These are phyloP conservation scores for Stephania cephalantha DNA, from an alignment of 164 flowering plant genomes.

Conservation along the genomic window DNA sequence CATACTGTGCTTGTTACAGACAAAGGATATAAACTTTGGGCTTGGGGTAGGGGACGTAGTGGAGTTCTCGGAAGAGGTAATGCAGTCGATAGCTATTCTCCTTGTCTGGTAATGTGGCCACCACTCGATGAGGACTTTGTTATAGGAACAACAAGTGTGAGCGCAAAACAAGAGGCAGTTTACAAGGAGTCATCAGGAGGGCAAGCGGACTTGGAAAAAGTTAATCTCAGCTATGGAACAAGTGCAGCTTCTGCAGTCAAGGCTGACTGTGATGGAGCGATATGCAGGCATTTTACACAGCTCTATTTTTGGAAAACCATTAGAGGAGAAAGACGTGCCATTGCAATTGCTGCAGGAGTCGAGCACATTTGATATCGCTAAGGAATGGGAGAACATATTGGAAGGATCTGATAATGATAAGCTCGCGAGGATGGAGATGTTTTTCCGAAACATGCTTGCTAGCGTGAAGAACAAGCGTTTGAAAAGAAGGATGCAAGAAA, in stretches of 20 bases:
- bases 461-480: constrained; percentile 66
- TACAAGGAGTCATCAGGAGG: constrained; percentile 17
- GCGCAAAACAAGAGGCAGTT: constrained; percentile 9
- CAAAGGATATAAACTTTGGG: constrained; percentile 67
- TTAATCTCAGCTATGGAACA: constrained; percentile 51
- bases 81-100: constrained; percentile 40
- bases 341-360: constrained; percentile 30
- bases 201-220: constrained; percentile 32
- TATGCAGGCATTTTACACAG: constrained; percentile 78
- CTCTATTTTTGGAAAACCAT: constrained; percentile 61
- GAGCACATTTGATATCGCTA: constrained; percentile 52
- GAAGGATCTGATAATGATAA: constrained; percentile 55
- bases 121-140: constrained; percentile 41
- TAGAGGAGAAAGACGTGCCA: constrained; percentile 61
- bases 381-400: constrained; percentile 79
- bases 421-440: constrained; percentile 57
- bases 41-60: constrained; percentile 86
- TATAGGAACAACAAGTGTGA: constrained; percentile 7
- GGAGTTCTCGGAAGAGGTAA: constrained; percentile 80
- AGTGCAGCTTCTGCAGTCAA: constrained; percentile 48
- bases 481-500: constrained; percentile 69
- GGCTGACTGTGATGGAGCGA: constrained; percentile 47
- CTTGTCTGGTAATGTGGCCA: constrained; percentile 67
- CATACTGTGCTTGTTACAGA: constrained; percentile 66
- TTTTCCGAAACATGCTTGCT: constrained; percentile 61